A percentile compares a stretch with the other conserved stretches of the same genome.
These are phyloP conservation scores for Macrocybe gigantea DNA, from an alignment of 768 basidiomycete genomes.

Conservation along the genomic window DNA sequence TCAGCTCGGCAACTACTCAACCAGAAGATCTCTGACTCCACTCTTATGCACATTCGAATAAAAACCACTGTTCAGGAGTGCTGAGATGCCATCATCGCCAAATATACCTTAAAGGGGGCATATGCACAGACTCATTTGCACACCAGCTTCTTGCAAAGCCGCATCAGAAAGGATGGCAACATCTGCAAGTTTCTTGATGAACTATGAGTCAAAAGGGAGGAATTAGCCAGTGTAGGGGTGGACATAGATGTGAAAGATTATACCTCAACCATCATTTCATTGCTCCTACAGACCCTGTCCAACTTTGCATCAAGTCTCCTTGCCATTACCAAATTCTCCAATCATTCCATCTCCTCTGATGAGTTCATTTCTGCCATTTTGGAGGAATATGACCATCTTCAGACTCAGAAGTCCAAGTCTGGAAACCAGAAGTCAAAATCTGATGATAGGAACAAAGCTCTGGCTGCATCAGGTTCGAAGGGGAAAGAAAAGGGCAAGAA, in stretches of 20 bases:
- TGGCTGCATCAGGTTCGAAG: too few relatives aligned
- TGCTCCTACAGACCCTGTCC: conserved; percentile 17
- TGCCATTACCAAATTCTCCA: conserved; percentile 7
- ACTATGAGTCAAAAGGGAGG: conserved; percentile 15
- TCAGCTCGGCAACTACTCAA: conserved; percentile 19
- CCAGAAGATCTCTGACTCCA: conserved; percentile 23
- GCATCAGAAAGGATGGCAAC: conserved; percentile 19
- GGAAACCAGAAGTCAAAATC: conserved; percentile 14
- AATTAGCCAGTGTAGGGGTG: conserved; percentile 20
- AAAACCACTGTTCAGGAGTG: conserved; percentile 19
- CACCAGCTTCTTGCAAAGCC: conserved; percentile 17
- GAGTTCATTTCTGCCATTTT: conserved; percentile 16
- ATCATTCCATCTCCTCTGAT: conserved; percentile 5
- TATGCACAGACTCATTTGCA: conserved; percentile 21
- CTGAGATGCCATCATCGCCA: conserved; percentile 22
- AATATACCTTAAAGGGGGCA: conserved; percentile 24
- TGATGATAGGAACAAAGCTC: conserved; percentile 11
- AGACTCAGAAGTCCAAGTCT: conserved; percentile 2
- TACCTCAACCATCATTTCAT: conserved; percentile 19
- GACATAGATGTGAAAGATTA: conserved; percentile 16
- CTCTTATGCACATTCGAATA: conserved; percentile 15
- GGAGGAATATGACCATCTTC: conserved; percentile 20
- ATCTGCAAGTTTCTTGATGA: conserved; percentile 18
- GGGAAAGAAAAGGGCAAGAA: too few relatives aligned
- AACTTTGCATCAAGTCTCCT: conserved; percentile 15